These are phyloP conservation scores for Lecanosticta acicola DNA, from an alignment of 2,329 filamentous ascomycete species.

Conservation along the genomic window DNA sequence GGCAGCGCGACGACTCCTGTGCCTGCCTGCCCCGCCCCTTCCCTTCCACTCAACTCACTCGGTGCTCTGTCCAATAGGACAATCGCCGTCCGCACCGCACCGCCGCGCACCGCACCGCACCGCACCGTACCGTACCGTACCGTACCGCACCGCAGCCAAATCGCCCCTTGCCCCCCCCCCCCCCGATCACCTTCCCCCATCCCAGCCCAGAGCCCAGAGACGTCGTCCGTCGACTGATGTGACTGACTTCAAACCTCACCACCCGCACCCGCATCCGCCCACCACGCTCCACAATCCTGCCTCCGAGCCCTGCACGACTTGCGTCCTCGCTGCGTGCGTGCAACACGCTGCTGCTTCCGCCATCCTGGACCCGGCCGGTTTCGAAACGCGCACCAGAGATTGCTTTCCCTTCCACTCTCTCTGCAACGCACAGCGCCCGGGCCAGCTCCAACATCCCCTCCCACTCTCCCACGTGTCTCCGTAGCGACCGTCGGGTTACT, in stretches of 20 bases:
- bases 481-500: too few relatives aligned
- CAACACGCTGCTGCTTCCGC: background rate
- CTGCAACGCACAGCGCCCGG: background rate
- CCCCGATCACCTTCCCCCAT: background rate
- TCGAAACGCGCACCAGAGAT: slow-evolving; percentile 1
- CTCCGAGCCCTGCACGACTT: background rate
- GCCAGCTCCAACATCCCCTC: too few relatives aligned
- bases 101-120: too few relatives aligned
- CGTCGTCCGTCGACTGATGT: too few relatives aligned
- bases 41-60: too few relatives aligned
- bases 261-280: background rate
- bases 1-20: slow-evolving; percentile 1
- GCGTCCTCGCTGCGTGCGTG: background rate
- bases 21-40: background rate
- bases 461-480: too few relatives aligned
- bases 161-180: background rate
- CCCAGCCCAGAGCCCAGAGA: background rate
- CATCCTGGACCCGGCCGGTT: background rate
- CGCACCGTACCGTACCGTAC: too few relatives aligned
- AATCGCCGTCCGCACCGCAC: too few relatives aligned
- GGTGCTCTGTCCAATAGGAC: too few relatives aligned
- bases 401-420: background rate
- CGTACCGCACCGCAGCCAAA: too few relatives aligned
- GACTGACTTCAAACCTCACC: background rate
- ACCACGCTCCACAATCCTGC: background rate